A percentile compares a stretch with the other conserved stretches of the same genome.
Evolutionary conservation across 768 basidiomycete genomes (phyloP).

Genomic region (Macrolepiota dolichaula): DNA sequence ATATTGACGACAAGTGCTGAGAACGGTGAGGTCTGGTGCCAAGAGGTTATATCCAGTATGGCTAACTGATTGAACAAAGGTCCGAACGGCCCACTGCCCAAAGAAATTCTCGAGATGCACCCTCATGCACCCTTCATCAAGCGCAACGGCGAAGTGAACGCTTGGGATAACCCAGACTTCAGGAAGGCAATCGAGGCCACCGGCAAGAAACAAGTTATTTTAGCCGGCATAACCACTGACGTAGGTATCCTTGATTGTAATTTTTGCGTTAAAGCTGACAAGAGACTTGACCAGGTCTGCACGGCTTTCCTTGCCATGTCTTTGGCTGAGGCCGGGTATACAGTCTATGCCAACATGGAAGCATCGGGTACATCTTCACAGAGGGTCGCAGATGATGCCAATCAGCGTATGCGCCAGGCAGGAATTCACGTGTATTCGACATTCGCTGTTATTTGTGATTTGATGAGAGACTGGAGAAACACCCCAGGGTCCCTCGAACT

Average conservation of each 20-base stretch:
- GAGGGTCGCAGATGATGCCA: conserved; percentile 40
- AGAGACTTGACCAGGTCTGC: conserved; percentile 33
- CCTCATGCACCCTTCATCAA: conserved; percentile 41
- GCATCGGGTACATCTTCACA: conserved; percentile 40
- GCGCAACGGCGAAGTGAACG: conserved; percentile 46
- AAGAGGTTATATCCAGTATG: not conserved
- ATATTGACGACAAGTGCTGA: conserved; percentile 44
- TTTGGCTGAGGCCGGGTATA: conserved; percentile 41
- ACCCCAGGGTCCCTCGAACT: conserved; percentile 40
- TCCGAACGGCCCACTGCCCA: conserved; percentile 45
- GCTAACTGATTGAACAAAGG: conserved; percentile 22
- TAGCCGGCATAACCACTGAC: conserved; percentile 49
- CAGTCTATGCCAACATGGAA: conserved; percentile 44
- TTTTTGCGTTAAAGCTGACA: not conserved
- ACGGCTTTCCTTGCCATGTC: conserved; percentile 47
- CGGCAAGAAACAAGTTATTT: conserved; percentile 46
- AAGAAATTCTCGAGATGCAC: conserved; percentile 42
- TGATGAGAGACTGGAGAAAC: conserved; percentile 51
- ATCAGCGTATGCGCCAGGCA: conserved; percentile 44
- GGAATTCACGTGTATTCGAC: conserved; percentile 43
- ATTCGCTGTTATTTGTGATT: conserved; percentile 40
- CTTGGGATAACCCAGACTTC: conserved; percentile 51
- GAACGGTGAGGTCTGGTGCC: conserved; percentile 26
- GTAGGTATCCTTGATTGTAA: conserved; percentile 23
- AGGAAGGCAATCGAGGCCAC: conserved; percentile 42